Percentiles rank a stretch among this genome's conserved stretches.
These are phyloP conservation scores for Lepidopterella palustris DNA, from an alignment of 495 filamentous ascomycete genomes.

Conservation along the genomic window DNA sequence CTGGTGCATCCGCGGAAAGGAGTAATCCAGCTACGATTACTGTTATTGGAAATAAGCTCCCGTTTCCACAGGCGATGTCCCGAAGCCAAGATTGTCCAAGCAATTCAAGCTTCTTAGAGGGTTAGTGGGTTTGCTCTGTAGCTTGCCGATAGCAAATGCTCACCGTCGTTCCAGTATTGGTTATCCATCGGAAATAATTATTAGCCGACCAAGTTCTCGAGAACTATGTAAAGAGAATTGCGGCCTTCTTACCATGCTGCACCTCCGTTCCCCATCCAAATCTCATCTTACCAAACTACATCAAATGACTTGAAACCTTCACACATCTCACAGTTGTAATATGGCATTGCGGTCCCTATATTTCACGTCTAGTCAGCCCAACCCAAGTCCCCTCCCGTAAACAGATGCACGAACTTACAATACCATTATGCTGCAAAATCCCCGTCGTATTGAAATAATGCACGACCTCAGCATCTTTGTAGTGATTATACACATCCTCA, in stretches of 20 bases:
- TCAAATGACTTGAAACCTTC: conserved; percentile 60
- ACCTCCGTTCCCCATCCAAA: conserved; percentile 61
- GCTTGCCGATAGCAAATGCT: background rate
- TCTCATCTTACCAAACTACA: conserved; percentile 47
- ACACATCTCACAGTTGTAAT: conserved; percentile 62
- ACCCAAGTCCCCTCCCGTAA: too few relatives aligned
- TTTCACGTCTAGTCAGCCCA: too few relatives aligned
- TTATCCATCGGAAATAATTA: conserved; percentile 10
- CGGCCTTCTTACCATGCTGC: conserved; percentile 44
- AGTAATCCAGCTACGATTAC: too few relatives aligned
- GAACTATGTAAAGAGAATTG: background rate
- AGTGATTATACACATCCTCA: conserved; percentile 43
- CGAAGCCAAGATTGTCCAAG: too few relatives aligned
- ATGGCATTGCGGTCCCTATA: conserved; percentile 49
- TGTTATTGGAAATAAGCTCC: too few relatives aligned
- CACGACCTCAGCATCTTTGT: conserved; percentile 44
- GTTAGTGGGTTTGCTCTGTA: background rate
- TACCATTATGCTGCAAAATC: conserved; percentile 64
- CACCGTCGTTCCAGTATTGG: conserved; percentile 26
- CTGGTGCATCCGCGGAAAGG: too few relatives aligned
- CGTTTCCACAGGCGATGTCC: too few relatives aligned
- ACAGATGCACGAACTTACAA: too few relatives aligned
- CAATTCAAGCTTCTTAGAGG: too few relatives aligned
- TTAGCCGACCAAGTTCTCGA: background rate
- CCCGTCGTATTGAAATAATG: conserved; percentile 64